Conservation (phyloP, 352 stramenopile genomes). For the Pythium aristosporum region DNA sequence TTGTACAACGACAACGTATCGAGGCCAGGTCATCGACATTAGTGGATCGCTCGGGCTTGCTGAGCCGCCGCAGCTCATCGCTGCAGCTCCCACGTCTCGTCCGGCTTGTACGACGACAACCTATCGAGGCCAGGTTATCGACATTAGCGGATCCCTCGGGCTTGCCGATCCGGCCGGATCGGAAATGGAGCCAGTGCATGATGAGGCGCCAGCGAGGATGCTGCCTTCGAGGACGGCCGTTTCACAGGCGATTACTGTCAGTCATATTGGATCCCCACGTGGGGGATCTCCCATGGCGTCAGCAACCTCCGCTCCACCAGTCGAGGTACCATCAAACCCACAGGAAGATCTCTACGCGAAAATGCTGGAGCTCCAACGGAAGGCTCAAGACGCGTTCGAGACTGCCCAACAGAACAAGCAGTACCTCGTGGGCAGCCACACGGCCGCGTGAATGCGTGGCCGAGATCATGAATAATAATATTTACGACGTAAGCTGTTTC, state of each 20-base stretch:
- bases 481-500: no score
- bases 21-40: conserved; percentile 5
- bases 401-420: conserved; percentile 49
- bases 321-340: neutral
- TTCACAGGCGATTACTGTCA: neutral
- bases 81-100: no score
- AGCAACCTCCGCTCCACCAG: neutral
- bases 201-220: neutral
- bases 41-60: neutral
- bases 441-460: neutral
- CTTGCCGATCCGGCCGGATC: neutral
- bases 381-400: conserved; percentile 49
- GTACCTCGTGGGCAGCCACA: conserved; percentile 26
- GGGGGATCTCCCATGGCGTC: neutral
- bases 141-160: conserved; percentile 10
- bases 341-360: conserved; percentile 27
- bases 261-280: neutral
- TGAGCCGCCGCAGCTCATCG: no score
- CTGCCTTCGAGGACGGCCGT: neutral
- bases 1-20: neutral
- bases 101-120: neutral
- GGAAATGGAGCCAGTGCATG: neutral
- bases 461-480: no score
- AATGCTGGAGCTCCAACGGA: conserved; percentile 53
- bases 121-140: conserved; percentile 1